A percentile compares a stretch with the other conserved stretches of the same genome.
Conservation (phyloP, 441 rosid species). For the Gossypium davidsonii region DNA sequence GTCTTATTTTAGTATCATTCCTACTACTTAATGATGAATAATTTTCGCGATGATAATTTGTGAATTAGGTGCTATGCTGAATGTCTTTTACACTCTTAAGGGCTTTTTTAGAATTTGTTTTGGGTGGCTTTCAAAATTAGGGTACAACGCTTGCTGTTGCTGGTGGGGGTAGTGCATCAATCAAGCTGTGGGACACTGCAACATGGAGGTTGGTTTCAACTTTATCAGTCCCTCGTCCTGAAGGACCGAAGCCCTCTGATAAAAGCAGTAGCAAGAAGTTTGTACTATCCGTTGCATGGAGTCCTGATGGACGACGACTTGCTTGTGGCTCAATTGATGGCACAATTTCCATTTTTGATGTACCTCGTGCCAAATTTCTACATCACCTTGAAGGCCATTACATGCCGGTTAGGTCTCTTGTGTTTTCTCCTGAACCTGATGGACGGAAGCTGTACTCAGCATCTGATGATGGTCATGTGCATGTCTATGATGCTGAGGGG, state of each 20-base stretch:
- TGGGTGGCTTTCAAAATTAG: conserved; percentile 27
- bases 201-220: conserved; percentile 74
- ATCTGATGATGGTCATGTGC: conserved; percentile 84
- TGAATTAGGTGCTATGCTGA: background rate
- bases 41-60: background rate
- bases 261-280: conserved; percentile 87
- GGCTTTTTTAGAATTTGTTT: background rate
- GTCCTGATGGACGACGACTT: conserved; percentile 72
- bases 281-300: conserved; percentile 86
- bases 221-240: conserved; percentile 77
- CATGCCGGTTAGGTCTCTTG: conserved; percentile 91
- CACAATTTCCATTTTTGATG: conserved; percentile 77
- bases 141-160: conserved; percentile 95
- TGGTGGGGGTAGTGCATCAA: conserved; percentile 91
- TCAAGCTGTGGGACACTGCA: conserved; percentile 94
- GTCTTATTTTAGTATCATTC: background rate
- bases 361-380: conserved; percentile 67
- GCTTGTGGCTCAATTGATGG: conserved; percentile 99
- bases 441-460: conserved; percentile 69
- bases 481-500: conserved; percentile 88
- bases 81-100: background rate
- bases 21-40: background rate
- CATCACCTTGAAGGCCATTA: conserved; percentile 87
- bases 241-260: conserved; percentile 73
- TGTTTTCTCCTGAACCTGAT: conserved; percentile 61